These are phyloP conservation scores for Botrytis sinoallii DNA, from an alignment of 2,329 filamentous ascomycete species.

Conservation along the genomic window DNA sequence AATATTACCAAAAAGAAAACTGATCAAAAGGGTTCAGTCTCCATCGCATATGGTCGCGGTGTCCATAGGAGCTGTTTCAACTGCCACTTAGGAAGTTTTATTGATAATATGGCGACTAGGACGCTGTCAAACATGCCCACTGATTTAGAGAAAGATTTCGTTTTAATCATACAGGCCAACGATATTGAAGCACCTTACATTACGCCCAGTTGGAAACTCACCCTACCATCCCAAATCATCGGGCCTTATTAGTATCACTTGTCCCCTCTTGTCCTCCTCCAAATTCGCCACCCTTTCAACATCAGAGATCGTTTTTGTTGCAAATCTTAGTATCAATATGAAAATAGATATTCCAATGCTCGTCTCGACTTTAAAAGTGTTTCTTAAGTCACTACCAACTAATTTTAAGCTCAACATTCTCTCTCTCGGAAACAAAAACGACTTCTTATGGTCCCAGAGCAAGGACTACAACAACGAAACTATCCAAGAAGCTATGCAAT, in stretches of 20 bases:
- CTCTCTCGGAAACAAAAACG: slow-evolving; percentile 54
- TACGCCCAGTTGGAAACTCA: slow-evolving; percentile 65
- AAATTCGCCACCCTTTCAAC: slow-evolving; percentile 53
- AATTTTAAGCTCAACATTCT: slow-evolving; percentile 67
- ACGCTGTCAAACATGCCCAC: slow-evolving; percentile 41
- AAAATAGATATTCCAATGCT: slow-evolving; percentile 50
- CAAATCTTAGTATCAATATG: slow-evolving; percentile 70
- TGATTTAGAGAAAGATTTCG: slow-evolving; percentile 61
- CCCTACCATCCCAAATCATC: slow-evolving; percentile 56
- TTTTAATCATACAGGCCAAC: slow-evolving; percentile 59
- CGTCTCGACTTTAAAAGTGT: slow-evolving; percentile 48
- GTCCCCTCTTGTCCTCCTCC: slow-evolving; percentile 65
- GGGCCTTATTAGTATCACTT: slow-evolving; percentile 66
- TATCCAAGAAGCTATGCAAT: slow-evolving; percentile 42
- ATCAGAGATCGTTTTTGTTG: slow-evolving; percentile 70
- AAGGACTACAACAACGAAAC: slow-evolving; percentile 45
- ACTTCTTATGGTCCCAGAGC: slow-evolving; percentile 49
- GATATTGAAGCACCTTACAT: slow-evolving; percentile 57
- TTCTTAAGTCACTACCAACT: slow-evolving; percentile 62
- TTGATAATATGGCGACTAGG: no score
- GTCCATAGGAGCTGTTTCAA: no score
- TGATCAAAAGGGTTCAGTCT: no score
- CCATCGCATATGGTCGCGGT: no score
- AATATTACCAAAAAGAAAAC: no score
- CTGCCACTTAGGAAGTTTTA: no score